phyloP scores from a whole-genome alignment of 176 grass and related monocot genomes.

The Canna indica region DNA sequence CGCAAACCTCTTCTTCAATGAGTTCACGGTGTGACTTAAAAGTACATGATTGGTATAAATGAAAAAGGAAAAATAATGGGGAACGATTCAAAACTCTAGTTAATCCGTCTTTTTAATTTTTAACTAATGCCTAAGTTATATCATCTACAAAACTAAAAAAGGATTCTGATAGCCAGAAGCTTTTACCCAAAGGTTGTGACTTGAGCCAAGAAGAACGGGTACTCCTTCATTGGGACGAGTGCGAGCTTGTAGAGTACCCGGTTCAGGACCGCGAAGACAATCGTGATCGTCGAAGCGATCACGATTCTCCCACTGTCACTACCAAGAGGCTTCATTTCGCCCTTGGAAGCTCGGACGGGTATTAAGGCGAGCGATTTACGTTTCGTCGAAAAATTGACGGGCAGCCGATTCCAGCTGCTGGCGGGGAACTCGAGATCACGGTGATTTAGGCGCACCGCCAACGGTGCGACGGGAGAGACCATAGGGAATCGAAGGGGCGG shows the following conservation, averaged over 20 bases:
- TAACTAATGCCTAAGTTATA: too few relatives aligned
- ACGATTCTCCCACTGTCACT: conserved; percentile 25
- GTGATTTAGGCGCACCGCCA: not conserved
- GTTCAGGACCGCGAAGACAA: conserved; percentile 67
- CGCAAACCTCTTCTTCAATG: not conserved
- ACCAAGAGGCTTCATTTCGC: not conserved
- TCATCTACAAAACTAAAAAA: not conserved
- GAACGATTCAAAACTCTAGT: not conserved
- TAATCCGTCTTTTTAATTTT: not conserved
- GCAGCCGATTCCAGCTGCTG: not conserved
- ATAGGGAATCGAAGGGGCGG: not conserved
- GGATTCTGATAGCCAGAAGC: not conserved
- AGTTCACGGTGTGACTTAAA: not conserved
- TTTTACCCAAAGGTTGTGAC: conserved; percentile 67
- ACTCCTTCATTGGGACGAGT: conserved; percentile 72
- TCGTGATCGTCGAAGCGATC: conserved; percentile 31
- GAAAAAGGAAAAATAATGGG: too few relatives aligned
- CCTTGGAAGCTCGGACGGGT: not conserved
- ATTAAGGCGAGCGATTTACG: not conserved
- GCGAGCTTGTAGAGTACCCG: conserved; percentile 94
- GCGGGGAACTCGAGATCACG: not conserved
- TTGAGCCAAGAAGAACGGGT: conserved; percentile 90
- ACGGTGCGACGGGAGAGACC: not conserved
- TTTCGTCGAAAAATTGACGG: not conserved
- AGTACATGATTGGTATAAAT: not conserved